Conservation (phyloP, 2,329 filamentous ascomycete species). For the Oidium heveae region DNA sequence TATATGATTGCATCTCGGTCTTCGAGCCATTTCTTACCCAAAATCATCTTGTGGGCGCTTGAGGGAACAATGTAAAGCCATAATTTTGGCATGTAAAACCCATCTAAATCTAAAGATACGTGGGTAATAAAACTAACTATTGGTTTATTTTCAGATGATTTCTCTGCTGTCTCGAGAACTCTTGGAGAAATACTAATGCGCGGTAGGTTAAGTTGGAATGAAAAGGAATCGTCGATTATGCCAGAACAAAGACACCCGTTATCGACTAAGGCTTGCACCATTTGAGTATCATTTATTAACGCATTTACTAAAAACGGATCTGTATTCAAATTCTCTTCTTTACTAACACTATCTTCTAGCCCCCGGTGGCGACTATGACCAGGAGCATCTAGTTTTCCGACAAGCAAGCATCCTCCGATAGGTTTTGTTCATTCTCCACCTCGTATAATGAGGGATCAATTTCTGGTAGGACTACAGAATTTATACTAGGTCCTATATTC, state of each 20-base stretch:
- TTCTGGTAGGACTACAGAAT: neutral
- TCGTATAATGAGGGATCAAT: neutral
- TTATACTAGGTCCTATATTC: neutral
- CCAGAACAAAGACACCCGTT: neutral
- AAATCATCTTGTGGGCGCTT: no score
- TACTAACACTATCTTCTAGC: neutral
- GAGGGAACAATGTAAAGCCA: no score
- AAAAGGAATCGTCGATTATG: neutral
- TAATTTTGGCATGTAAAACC: no score
- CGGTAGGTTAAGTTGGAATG: no score
- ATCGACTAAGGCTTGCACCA: neutral
- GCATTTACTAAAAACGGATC: neutral
- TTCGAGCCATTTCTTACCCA: no score
- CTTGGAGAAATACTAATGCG: no score
- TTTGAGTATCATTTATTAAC: neutral
- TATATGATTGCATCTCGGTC: no score
- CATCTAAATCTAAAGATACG: no score
- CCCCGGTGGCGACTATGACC: neutral
- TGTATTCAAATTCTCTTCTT: neutral
- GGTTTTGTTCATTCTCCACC: neutral
- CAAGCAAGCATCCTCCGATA: neutral
- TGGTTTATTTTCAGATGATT: no score
- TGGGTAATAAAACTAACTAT: no score
- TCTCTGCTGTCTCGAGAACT: no score
- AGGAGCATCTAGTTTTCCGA: no score